These are phyloP conservation scores for Nicotiana benthamiana DNA, from an alignment of 257 asterid genomes.

Conservation along the genomic window DNA sequence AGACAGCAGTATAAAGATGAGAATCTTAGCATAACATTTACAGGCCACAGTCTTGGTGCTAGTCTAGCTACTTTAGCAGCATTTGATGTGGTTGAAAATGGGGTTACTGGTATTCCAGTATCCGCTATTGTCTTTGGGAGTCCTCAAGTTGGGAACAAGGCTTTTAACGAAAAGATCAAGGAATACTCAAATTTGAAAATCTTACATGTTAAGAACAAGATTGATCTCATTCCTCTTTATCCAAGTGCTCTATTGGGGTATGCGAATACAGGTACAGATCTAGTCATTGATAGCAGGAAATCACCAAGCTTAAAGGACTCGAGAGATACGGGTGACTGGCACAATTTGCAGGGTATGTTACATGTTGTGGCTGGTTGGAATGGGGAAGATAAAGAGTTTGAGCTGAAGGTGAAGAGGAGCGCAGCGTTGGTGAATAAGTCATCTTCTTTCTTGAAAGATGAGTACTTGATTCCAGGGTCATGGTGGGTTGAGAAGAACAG, in stretches of 20 bases:
- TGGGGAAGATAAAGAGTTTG: slow-evolving; percentile 47
- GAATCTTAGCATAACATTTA: slow-evolving; percentile 46
- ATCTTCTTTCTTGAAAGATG: slow-evolving; percentile 55
- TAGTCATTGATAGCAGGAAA: slow-evolving; percentile 54
- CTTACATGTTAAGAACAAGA: slow-evolving; percentile 58
- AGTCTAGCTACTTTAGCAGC: slow-evolving; percentile 46
- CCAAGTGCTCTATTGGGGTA: slow-evolving; percentile 55
- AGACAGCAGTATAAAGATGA: slow-evolving; percentile 39
- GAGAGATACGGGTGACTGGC: slow-evolving; percentile 64
- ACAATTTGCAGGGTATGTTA: slow-evolving; percentile 76
- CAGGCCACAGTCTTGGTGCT: slow-evolving; percentile 85
- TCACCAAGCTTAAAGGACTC: slow-evolving; percentile 61
- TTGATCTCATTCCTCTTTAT: slow-evolving; percentile 57
- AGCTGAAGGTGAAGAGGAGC: slow-evolving; percentile 57
- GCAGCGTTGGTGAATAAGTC: slow-evolving; percentile 77
- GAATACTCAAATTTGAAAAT: slow-evolving; percentile 41
- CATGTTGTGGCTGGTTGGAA: slow-evolving; percentile 88
- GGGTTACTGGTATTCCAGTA: slow-evolving; percentile 54
- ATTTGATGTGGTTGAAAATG: slow-evolving; percentile 71
- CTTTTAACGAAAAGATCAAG: slow-evolving; percentile 39
- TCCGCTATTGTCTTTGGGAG: slow-evolving; percentile 70
- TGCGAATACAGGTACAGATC: slow-evolving; percentile 34
- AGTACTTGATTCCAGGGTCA: slow-evolving; percentile 65
- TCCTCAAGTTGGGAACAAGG: slow-evolving; percentile 70
- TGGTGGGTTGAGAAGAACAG: slow-evolving; percentile 96